A percentile compares a stretch with the other conserved stretches of the same genome.
Evolutionary conservation across 2,329 filamentous ascomycete species (phyloP).

Genomic region (Sclerotinia nivalis): DNA sequence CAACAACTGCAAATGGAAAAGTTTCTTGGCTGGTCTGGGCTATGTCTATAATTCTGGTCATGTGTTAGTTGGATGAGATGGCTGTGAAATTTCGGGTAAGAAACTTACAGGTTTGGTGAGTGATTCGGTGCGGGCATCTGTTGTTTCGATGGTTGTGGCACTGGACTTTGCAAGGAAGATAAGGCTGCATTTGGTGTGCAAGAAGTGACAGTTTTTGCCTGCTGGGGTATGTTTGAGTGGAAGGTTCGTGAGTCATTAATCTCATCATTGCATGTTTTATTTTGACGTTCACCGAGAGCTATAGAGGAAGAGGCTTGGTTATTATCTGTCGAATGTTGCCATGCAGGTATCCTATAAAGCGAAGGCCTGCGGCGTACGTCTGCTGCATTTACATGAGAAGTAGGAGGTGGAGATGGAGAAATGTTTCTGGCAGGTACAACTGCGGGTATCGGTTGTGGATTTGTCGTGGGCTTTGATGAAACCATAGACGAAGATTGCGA

Average conservation of each 20-base stretch:
- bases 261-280: no score
- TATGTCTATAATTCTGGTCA: constrained; percentile 50
- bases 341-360: constrained; percentile 35
- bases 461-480: neutral
- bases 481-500: neutral
- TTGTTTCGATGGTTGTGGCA: constrained; percentile 11
- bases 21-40: constrained; percentile 50
- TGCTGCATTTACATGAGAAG: constrained; percentile 9
- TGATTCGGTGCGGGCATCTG: constrained; percentile 25
- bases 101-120: constrained; percentile 35
- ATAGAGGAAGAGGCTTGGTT: neutral
- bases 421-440: neutral
- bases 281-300: neutral
- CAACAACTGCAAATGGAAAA: constrained; percentile 51
- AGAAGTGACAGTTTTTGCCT: neutral
- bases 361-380: constrained; percentile 37
- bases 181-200: neutral
- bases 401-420: neutral
- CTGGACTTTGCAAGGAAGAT: neutral
- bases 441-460: neutral
- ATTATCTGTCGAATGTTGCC: constrained; percentile 18
- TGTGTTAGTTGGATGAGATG: constrained; percentile 30
- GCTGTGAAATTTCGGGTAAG: constrained; percentile 12
- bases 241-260: no score
- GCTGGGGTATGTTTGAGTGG: neutral